Evolutionary conservation across 2,329 filamentous ascomycete species (phyloP), one percentile per base, ranked within the genome.

Genomic region (Sarocladium kiliense): DNA sequence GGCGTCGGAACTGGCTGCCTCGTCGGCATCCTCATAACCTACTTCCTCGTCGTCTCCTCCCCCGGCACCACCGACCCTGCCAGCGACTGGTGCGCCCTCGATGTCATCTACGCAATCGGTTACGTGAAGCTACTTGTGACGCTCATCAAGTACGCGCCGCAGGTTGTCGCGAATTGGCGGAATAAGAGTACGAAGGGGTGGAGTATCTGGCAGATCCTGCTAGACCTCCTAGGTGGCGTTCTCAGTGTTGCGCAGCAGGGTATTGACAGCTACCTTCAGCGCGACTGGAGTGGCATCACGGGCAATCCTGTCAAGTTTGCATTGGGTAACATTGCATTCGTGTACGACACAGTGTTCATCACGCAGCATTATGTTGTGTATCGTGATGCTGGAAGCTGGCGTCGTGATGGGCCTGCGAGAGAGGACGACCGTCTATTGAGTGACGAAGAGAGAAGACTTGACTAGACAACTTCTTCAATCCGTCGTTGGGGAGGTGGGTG

Each of bases 241-340:
- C 75, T 97, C 51, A 96, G 90, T 57, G 79, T 97, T 54, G 73
- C 81, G 2, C 94, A 99, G 71, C 80, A 96, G 59, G 74, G 86
- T 21, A 85, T 97, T 58, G 94, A 97, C 73, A 91, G 90, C 57
- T 90, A 87, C 57, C 73, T 95, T 36, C 86, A 94, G 69, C 80
- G 80, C 55, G 91, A 96, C 73, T 97, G 93, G 92, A 88, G 86
- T 49, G 94, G 93, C 21, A 78, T 97, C 56, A 91, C 87, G 0
- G 93, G 92, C 1, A 97, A 97, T 68, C 90, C 91, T 0, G 87
- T 94, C 62, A 99, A 97, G 74, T 84, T 97, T 57, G 84, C 86
- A 2, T 78, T 97, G 41, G 88, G 89, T 14, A 93, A 96, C 65
- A 83, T 96, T 45, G 91, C 86, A 56, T 87, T 97, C 63, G 68